Base-by-base conservation (phyloP, 768 basidiomycete species). In the Mrakia blollopis region DNA sequence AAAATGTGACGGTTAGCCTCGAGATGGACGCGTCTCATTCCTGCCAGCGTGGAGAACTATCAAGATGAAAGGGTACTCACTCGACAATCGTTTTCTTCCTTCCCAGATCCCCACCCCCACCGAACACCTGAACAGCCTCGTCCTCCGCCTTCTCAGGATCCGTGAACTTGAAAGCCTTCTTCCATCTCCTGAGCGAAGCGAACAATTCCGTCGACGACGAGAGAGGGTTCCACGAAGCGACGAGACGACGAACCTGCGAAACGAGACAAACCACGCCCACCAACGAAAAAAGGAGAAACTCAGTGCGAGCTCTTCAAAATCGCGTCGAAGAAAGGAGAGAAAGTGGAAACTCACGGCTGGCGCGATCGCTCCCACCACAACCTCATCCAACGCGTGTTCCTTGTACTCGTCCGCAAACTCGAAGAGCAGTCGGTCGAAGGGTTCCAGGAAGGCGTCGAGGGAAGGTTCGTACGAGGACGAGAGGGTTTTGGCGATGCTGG, bases 361-460 rank as follows among this genome's bases (percentile, higher is more conserved):
- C 6, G 90, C 88, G 70, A 99, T 91, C 6, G 96, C 94, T 28
- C 91, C 95, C 4, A 99, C 92, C 7, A 96, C 89, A 32, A 98
- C 89, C 81, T 98, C 95, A 79, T 98, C 97, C 47, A 99, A 84
- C 23, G 87, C 86, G 81, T 94, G 91, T 74, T 83, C 86, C 30
- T 91, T 89, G 80, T 92, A 94, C 81, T 98, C 96, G 21, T 83
- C 80, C 3, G 87, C 83, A 79, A 88, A 95, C 63, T 91, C 87
- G 65, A 86, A 85, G 25, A 91, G 84, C n/a, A 98, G 87, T 62
- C 87, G 88, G 79, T 90, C 87, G 81, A 97, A 90, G 65, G 88
- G 84, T 0, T 89, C 89, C 6, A 89, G 88, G 81, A 98, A 91
- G 0, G 88, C 86, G 14, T 91, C 89, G 30, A 97, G 84, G 0